Evolutionary conservation across 768 basidiomycete species (phyloP), one percentile per base, ranked within the genome.

Genomic region (Antrodiella citrinella): DNA sequence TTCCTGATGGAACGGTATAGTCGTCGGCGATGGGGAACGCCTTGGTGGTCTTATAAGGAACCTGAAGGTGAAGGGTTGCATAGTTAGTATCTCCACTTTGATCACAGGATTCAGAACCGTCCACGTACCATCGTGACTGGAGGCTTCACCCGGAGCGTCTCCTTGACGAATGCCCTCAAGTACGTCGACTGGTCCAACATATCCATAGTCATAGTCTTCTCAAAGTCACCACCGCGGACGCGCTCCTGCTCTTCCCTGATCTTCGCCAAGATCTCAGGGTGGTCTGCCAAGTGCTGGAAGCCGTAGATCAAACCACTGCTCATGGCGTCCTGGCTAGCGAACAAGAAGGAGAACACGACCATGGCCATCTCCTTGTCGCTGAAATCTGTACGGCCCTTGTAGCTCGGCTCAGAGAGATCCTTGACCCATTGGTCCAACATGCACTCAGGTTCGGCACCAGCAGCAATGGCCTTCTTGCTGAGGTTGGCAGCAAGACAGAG

Each of bases 251-350:
- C 96, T 58, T 85, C 89, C 48, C 87, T 80, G 54, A 98, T 79
- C 69, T 95, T 97, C 30, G 79, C 81, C 57, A 95, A 69, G 48
- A 96, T 71, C 21, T 92, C 86, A 1, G 95, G 95, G 64, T 90
- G 76, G 67, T 98, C 96, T 41, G 89, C 90, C 30, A 96, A 76
- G 67, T 94, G 91, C 69, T 99, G 96, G 81, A 98, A 96, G 35
- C 82, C 86, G 66, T 91, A 97, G 61, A 96, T 92, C 59, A 97
- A 72, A 45, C 93, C 94, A 53, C 89, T 92, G 65, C 90, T 91
- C 96, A 99, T 98, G 44, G 96, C 96, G 64, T 99, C 96, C 72
- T 96, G 91, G 21, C 84, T 87, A 2, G 91, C 96, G 61, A 97
- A 97, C 48, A 99, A 72, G 83, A 98, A 98, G 10, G 90, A 92